Base-by-base conservation (phyloP, 129 eudicot genomes). In the Deinandra increscens region DNA sequence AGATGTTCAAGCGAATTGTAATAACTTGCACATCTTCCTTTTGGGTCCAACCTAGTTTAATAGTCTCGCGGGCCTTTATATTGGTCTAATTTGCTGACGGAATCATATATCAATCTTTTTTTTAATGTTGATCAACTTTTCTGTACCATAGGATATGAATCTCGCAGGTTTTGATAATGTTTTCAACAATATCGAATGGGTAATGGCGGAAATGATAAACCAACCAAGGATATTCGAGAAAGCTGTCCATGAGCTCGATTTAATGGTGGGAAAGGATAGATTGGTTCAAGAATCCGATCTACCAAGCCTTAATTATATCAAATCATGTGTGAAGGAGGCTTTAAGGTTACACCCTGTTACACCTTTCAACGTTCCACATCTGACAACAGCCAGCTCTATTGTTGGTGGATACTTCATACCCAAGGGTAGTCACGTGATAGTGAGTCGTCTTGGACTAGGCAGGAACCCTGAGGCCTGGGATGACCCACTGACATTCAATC, bases 271-370 rank as follows among this genome's bases (percentile, higher is more conserved):
- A 51, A 51, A 18, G 31, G 59, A 51, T 8, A 51, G 59, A 51
- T 51, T 18, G 10, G 59, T 51, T 51, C 59, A 51, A 51, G 59
- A 51, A 51, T 51, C 12, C 4, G 59, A 53, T 53, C 14, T 53
- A 20, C 60, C 9, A 4, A 19, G 8, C 14, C 34, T 53, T 14
- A 53, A 53, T 19, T 53, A 53, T 20, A 20, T 53, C 60, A 53
- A 53, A 53, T 18, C 60, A 2, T 53, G 60, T 53, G 60, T 20
- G 10, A 51, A 51, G 59, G 59, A 51, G 31, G 31, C 59, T 51
- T 51, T 51, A 0, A 51, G 59, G 13, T 51, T 51, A 14, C 59
- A 51, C 12, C 59, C 33, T 51, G 33, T 19, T 7, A 31, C 59
- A 10, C 31, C 59, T 19, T 51, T 51, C 31, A 51, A 51, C 31